Conservation (phyloP, 495 filamentous ascomycete species). For the Aspergillus olivimuriae region DNA sequence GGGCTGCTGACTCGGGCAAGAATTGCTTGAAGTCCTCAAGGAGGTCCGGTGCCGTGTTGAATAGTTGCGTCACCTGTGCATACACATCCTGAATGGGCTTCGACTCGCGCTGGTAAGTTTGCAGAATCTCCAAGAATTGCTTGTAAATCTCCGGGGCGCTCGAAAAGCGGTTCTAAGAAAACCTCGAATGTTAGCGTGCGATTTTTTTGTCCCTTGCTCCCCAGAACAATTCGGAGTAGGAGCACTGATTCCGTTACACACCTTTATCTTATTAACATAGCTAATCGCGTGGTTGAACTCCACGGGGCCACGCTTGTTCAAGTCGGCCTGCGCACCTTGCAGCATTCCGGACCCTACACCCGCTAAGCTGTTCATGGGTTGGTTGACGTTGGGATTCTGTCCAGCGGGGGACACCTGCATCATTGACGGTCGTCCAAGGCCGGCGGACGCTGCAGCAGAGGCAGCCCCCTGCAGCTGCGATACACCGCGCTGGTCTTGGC, state of each 20-base stretch:
- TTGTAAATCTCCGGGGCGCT: conserved; percentile 98
- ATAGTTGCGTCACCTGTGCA: conserved; percentile 90
- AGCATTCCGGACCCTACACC: conserved; percentile 40
- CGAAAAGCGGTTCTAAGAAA: conserved; percentile 88
- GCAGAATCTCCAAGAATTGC: conserved; percentile 95
- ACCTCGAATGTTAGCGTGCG: no score
- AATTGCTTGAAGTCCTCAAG: conserved; percentile 99
- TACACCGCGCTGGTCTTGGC: conserved; percentile 76
- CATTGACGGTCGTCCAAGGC: conserved; percentile 34
- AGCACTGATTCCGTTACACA: conserved; percentile 26
- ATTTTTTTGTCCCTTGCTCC: neutral
- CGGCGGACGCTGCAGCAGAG: conserved; percentile 53
- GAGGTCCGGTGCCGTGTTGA: conserved; percentile 90
- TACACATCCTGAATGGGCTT: conserved; percentile 99
- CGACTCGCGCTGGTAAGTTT: conserved; percentile 97
- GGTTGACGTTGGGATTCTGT: conserved; percentile 41
- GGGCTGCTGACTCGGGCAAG: conserved; percentile 90
- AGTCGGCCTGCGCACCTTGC: conserved; percentile 49
- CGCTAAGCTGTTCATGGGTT: conserved; percentile 39
- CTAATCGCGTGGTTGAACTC: conserved; percentile 99
- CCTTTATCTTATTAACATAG: conserved; percentile 99
- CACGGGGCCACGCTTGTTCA: conserved; percentile 87
- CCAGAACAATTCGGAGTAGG: neutral
- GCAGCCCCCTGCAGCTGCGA: conserved; percentile 74
- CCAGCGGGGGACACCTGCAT: conserved; percentile 41